Conservation (phyloP, 148 eudicot species). For the Vaccinium vitisidaea region DNA sequence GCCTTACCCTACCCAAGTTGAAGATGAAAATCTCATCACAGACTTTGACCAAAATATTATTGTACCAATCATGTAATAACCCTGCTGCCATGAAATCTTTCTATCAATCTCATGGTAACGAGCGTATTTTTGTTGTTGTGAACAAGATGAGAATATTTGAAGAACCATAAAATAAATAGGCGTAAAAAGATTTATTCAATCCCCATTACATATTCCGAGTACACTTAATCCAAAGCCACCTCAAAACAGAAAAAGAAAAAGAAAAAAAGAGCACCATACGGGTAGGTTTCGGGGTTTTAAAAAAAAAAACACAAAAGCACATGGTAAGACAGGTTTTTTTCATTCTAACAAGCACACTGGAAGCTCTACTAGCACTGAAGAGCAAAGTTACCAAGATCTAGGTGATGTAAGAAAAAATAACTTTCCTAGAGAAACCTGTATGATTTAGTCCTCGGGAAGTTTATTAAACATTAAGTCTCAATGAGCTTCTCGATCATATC, state of each 20-base stretch:
- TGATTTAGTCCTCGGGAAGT: background rate
- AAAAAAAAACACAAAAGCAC: background rate
- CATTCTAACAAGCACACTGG: conserved; percentile 9
- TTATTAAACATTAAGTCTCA: conserved; percentile 18
- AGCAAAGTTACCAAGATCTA: background rate
- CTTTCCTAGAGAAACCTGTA: conserved; percentile 10
- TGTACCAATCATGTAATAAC: background rate
- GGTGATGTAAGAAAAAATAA: background rate
- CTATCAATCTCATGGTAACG: background rate
- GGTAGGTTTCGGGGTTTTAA: background rate
- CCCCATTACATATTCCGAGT: background rate
- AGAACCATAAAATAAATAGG: background rate
- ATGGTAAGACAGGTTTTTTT: background rate
- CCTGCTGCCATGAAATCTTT: background rate
- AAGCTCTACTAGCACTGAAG: background rate
- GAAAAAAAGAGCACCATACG: background rate
- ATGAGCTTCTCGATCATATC: conserved; percentile 41
- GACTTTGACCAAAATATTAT: background rate
- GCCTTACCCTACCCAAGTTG: background rate
- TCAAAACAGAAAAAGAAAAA: background rate
- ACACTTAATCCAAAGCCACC: background rate
- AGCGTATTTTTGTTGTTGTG: background rate
- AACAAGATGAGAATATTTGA: background rate
- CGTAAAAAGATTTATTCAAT: conserved; percentile 1
- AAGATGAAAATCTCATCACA: background rate